Conservation (phyloP, 2,329 filamentous ascomycete species). For the Calonectria hawksworthii region DNA sequence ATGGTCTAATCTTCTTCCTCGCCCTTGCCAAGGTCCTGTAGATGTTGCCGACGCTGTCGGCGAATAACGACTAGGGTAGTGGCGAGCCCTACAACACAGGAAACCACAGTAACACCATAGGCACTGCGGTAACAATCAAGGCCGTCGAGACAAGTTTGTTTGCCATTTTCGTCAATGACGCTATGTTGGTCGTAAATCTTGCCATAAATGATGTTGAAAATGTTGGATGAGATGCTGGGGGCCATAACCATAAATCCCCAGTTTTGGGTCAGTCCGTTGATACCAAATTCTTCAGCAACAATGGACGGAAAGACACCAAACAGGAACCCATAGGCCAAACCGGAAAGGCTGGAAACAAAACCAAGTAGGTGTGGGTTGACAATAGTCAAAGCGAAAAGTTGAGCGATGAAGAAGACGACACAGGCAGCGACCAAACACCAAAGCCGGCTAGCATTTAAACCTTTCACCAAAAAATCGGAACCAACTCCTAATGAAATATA, state of each 20-base stretch:
- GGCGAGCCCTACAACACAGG: conserved; percentile 77
- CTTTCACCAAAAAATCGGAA: conserved; percentile 90
- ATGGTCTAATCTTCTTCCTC: conserved; percentile 55
- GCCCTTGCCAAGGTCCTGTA: conserved; percentile 55
- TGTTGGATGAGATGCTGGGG: conserved; percentile 87
- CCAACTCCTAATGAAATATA: conserved; percentile 75
- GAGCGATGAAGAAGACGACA: conserved; percentile 82
- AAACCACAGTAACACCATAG: conserved; percentile 82
- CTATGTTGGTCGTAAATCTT: conserved; percentile 86
- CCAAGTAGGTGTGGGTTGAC: conserved; percentile 83
- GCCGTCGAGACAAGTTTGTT: conserved; percentile 82
- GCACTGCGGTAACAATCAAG: conserved; percentile 84
- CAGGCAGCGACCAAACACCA: conserved; percentile 91
- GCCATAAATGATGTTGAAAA: conserved; percentile 95
- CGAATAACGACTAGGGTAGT: conserved; percentile 80
- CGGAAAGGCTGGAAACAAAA: conserved; percentile 85
- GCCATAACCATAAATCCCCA: conserved; percentile 96
- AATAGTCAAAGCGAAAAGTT: conserved; percentile 81
- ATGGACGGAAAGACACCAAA: conserved; percentile 96
- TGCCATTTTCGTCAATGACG: conserved; percentile 75
- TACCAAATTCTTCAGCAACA: conserved; percentile 90
- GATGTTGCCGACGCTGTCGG: conserved; percentile 62
- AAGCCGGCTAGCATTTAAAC: conserved; percentile 82
- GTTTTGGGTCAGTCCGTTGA: conserved; percentile 90
- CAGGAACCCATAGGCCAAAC: conserved; percentile 91